Evolutionary conservation across 305 asterid species (phyloP).

Genomic region (Solanum hybrid): DNA sequence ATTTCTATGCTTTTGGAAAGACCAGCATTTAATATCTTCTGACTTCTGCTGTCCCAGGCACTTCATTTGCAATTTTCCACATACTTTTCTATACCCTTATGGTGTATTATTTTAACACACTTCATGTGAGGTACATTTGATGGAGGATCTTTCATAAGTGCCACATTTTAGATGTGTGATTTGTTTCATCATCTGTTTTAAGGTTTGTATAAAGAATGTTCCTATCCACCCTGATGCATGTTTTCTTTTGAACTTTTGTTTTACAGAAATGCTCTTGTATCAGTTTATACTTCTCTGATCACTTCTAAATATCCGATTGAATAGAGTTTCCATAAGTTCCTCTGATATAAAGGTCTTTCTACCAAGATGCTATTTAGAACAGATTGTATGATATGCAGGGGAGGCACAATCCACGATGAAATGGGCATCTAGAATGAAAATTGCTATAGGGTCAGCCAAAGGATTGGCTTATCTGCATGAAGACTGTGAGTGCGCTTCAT

Average conservation of each 20-base stretch:
- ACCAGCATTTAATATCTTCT: background rate
- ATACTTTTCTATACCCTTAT: background rate
- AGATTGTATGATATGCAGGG: slow-evolving; percentile 10
- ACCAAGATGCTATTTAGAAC: background rate
- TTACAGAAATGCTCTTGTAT: background rate
- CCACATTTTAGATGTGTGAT: background rate
- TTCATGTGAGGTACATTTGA: background rate
- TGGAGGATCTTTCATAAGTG: background rate
- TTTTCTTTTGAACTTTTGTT: background rate
- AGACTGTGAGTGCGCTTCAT: slow-evolving; percentile 9
- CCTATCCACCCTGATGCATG: background rate
- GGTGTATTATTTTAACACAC: background rate
- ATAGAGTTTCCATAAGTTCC: background rate
- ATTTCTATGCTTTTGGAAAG: background rate
- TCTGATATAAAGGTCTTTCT: background rate
- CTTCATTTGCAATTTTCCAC: background rate
- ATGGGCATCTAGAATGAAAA: slow-evolving; percentile 13
- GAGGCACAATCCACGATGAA: slow-evolving; percentile 4
- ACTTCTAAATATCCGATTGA: background rate
- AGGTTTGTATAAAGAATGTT: background rate
- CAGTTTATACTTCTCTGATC: background rate
- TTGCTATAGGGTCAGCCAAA: slow-evolving; percentile 19
- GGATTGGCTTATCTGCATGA: slow-evolving; percentile 22
- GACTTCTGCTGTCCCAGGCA: background rate
- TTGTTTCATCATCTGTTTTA: background rate